A percentile compares a stretch with the other conserved stretches of the same genome.
Conservation (phyloP, 805 yeast species). For the Lachancea cidri region DNA sequence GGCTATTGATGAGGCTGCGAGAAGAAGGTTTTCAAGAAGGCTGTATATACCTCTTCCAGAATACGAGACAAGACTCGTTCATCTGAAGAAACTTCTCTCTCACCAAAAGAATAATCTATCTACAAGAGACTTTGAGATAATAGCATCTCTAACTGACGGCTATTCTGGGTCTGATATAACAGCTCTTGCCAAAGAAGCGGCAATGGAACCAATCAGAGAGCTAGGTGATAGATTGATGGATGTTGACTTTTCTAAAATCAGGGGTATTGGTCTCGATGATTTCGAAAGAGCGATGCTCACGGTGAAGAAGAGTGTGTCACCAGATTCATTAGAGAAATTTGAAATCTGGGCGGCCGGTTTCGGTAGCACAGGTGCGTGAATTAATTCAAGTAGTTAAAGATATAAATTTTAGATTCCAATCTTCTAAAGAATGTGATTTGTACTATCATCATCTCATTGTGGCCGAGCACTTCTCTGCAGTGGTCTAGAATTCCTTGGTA, state of each 20-base stretch:
- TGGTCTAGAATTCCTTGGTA: no score
- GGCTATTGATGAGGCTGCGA: slow-evolving; percentile 96
- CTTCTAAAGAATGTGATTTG: no score
- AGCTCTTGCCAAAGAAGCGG: slow-evolving; percentile 92
- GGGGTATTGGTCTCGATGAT: slow-evolving; percentile 73
- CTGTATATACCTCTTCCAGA: slow-evolving; percentile 96
- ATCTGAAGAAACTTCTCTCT: slow-evolving; percentile 60
- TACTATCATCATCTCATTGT: no score
- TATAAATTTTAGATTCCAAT: no score
- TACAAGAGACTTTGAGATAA: slow-evolving; percentile 54
- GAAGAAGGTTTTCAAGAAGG: slow-evolving; percentile 87
- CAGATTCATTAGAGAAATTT: slow-evolving; percentile 69
- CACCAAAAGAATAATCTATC: slow-evolving; percentile 64
- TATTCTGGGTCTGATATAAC: slow-evolving; percentile 92
- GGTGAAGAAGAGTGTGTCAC: slow-evolving; percentile 84
- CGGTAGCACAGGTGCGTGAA: slow-evolving; percentile 87
- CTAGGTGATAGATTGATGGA: slow-evolving; percentile 77
- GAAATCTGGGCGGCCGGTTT: slow-evolving; percentile 85
- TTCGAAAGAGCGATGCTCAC: slow-evolving; percentile 70
- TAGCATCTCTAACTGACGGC: slow-evolving; percentile 70
- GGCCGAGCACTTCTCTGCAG: no score
- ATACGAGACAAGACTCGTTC: slow-evolving; percentile 70
- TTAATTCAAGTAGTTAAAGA: not conserved
- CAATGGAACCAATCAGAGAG: slow-evolving; percentile 93
- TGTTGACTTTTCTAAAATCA: slow-evolving; percentile 66